These are phyloP conservation scores for Fusarium nodosum DNA, from an alignment of 2,329 filamentous ascomycete species.

Conservation along the genomic window DNA sequence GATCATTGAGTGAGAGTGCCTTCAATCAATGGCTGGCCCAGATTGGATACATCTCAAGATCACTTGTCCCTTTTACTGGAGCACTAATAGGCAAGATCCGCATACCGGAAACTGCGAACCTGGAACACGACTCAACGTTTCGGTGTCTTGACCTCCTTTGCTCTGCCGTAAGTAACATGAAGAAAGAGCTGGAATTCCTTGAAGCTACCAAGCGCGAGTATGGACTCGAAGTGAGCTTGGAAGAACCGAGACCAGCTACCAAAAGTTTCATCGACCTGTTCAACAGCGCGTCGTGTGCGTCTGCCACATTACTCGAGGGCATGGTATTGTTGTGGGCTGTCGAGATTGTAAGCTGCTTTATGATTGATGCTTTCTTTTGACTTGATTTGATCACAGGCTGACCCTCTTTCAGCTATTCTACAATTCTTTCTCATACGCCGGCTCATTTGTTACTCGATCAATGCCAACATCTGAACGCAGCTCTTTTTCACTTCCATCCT, in stretches of 20 bases:
- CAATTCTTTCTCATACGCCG: conserved; percentile 9
- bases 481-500: conserved; percentile 13
- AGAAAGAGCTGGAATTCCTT: conserved; percentile 10
- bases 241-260: conserved; percentile 7
- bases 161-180: conserved; percentile 6
- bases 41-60: conserved; percentile 14
- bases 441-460: conserved; percentile 5
- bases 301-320: conserved; percentile 10
- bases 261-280: conserved; percentile 9
- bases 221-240: conserved; percentile 8
- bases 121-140: conserved; percentile 10
- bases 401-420: conserved; percentile 2
- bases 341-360: conserved; percentile 4
- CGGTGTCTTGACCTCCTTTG: conserved; percentile 8
- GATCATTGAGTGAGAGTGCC: conserved; percentile 4
- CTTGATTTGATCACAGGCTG: neutral
- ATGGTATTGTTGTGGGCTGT: conserved; percentile 14
- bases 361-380: neutral
- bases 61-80: conserved; percentile 14
- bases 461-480: conserved; percentile 1
- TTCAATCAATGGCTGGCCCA: conserved; percentile 13
- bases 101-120: conserved; percentile 8
- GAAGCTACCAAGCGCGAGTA: conserved; percentile 12
- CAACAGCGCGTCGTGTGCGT: conserved; percentile 7
- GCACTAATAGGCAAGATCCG: conserved; percentile 10